Base-by-base conservation (phyloP, 2,329 filamentous ascomycete genomes). In the Berkeleyomyces basicola region DNA sequence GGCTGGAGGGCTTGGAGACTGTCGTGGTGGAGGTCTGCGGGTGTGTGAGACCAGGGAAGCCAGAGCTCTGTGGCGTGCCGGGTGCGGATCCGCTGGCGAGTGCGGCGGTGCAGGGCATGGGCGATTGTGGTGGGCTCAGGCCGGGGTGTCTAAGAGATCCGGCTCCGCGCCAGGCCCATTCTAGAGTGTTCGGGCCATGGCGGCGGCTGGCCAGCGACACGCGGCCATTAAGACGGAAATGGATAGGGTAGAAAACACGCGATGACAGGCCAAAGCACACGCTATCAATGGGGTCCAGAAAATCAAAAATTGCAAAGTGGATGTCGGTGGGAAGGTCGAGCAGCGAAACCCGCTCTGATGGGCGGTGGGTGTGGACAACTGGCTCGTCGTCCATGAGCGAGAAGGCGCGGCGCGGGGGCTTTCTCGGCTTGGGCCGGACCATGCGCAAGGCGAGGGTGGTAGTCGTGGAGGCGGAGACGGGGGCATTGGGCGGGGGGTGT, bases 261-360 rank as follows among this genome's bases (percentile, higher is more conserved):
- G 77, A 81, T 44, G 81, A 78, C 61, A 85, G 76, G 11, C 81
- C 82, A 46, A 85, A 73, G 69, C 82, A 84, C 46, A 79, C 80
- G 68, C 81, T 80, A 71, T 85, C 82, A 66, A 85, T 83, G 58
- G 80, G 80, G 71, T 85, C 82, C 64, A 85, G 78, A 66, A 80
- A 79, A 70, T 83, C 81, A 68, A 84, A 82, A 66, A 85, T 76
- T 65, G 76, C 73, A 66, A 79, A 82, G 70, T 84, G 82, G 9
- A 85, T 73, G 71, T 85, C 82, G 0, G 77, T 71, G 11, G 82
- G 82, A 1, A 85, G 75, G 61, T 81, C 77, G 44, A 75, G 68
- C 6, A 85, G 72, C 14, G 74, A 74, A 58, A 80, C 72, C 61
- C 72, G 72, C 58, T 72, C 68, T 4, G 78, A 76, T 0, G 77